phyloP scores from a whole-genome alignment of 805 yeast species.

The Wickerhamomyces mucosus region DNA sequence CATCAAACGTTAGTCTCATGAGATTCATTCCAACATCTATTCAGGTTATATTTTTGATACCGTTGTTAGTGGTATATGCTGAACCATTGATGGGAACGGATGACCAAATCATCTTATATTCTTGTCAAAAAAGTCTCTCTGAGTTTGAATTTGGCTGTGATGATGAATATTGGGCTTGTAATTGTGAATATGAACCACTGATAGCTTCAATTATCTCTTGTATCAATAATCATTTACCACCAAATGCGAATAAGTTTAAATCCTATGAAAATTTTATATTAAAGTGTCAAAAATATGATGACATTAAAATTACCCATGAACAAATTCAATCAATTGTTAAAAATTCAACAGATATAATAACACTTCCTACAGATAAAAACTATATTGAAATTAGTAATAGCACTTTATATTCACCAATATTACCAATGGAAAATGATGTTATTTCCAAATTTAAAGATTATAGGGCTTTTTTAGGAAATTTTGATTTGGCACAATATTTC shows the following conservation, averaged over 20 bases:
- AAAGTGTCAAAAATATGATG: slow-evolving; percentile 4
- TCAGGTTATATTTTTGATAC: too few species aligned
- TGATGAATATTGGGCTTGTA: slow-evolving; percentile 8
- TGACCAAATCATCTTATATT: slow-evolving; percentile 16
- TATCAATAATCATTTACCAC: slow-evolving; percentile 12
- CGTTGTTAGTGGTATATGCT: too few species aligned
- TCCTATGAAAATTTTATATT: slow-evolving; percentile 6
- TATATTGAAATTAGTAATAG: slow-evolving; percentile 1
- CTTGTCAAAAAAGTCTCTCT: slow-evolving; percentile 15
- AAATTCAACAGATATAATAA: slow-evolving; percentile 7
- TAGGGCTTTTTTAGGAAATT: slow-evolving; percentile 17
- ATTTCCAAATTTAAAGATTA: slow-evolving; percentile 13
- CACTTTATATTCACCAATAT: slow-evolving; percentile 9
- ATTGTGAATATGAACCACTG: slow-evolving; percentile 13
- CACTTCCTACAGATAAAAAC: slow-evolving; percentile 3
- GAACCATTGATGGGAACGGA: slow-evolving; percentile 14
- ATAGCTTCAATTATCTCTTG: slow-evolving; percentile 14
- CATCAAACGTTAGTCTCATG: too few species aligned
- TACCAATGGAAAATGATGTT: slow-evolving; percentile 6
- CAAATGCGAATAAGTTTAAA: background rate
- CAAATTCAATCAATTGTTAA: slow-evolving; percentile 3
- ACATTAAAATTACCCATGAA: slow-evolving; percentile 4
- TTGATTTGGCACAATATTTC: slow-evolving; percentile 14
- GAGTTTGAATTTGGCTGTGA: slow-evolving; percentile 13
- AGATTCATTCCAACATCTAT: too few species aligned